Evolutionary conservation across 176 grass and related monocot genomes (phyloP).

Genomic region (Poa annua): DNA sequence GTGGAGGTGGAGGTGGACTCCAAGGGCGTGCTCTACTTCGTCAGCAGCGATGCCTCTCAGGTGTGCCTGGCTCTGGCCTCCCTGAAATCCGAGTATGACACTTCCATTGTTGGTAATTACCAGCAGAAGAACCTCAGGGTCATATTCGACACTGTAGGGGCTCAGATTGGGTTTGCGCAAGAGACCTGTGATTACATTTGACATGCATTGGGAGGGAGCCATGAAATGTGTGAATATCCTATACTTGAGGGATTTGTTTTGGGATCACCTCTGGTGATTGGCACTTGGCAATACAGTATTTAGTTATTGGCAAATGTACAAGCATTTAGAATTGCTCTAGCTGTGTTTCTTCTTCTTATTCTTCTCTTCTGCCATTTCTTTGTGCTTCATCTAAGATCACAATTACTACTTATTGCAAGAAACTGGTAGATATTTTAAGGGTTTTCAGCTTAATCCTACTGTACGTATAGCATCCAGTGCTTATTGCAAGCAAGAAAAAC

Average conservation of each 20-base stretch:
- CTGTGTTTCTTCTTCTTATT: neutral
- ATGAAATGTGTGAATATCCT: slow-evolving; percentile 53
- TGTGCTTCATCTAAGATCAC: slow-evolving; percentile 1
- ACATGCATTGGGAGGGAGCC: neutral
- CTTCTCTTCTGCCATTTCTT: neutral
- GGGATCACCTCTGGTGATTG: slow-evolving; percentile 60
- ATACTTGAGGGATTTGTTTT: slow-evolving; percentile 43
- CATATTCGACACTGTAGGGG: slow-evolving; percentile 68
- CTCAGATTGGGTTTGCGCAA: slow-evolving; percentile 74
- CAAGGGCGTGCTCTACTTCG: slow-evolving; percentile 80
- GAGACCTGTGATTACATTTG: slow-evolving; percentile 74
- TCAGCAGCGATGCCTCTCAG: slow-evolving; percentile 73
- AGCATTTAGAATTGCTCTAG: neutral
- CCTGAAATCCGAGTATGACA: slow-evolving; percentile 69
- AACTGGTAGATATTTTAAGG: neutral
- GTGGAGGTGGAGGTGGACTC: slow-evolving; percentile 70
- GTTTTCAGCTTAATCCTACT: neutral
- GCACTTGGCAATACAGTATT: slow-evolving; percentile 52
- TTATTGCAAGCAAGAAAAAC: neutral
- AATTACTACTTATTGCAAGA: neutral
- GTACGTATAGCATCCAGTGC: neutral
- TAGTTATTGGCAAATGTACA: slow-evolving; percentile 39
- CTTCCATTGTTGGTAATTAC: slow-evolving; percentile 87
- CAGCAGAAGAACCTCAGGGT: slow-evolving; percentile 96
- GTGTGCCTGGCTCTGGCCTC: slow-evolving; percentile 80